These are phyloP conservation scores for Sedum album DNA, from an alignment of 164 flowering plant genomes.

Conservation along the genomic window DNA sequence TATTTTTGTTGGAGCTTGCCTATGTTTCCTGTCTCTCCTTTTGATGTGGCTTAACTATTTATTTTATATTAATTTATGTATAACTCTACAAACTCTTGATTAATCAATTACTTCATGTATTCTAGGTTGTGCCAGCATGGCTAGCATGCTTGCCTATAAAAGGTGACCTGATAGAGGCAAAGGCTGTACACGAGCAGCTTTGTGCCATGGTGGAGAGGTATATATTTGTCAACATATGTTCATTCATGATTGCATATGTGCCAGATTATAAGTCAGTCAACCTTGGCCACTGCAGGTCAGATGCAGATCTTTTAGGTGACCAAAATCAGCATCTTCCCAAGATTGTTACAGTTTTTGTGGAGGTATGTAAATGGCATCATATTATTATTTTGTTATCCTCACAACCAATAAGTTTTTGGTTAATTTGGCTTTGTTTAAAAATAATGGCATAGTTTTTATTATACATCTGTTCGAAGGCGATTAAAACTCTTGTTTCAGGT, in stretches of 20 bases:
- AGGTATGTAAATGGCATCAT: conserved; percentile 37
- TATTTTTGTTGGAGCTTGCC: no score
- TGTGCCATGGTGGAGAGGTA: conserved; percentile 96
- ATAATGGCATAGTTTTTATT: background rate
- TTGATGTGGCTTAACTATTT: no score
- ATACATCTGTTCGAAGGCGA: background rate
- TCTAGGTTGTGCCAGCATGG: conserved; percentile 82
- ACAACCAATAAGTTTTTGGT: background rate
- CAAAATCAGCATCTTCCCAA: conserved; percentile 82
- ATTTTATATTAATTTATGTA: no score
- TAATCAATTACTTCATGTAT: no score
- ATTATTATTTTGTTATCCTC: no score
- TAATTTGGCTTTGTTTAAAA: background rate
- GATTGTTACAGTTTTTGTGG: conserved; percentile 91
- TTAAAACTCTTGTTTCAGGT: conserved; percentile 32
- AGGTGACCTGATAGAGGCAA: no score
- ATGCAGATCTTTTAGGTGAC: conserved; percentile 69
- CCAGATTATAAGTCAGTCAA: no score
- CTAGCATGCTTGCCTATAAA: no score
- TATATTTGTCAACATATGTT: background rate
- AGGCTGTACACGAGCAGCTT: conserved; percentile 95
- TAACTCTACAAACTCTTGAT: no score
- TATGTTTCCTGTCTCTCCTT: no score
- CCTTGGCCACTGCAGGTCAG: conserved; percentile 54
- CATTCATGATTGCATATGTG: background rate